Conservation (phyloP, 2,329 filamentous ascomycete genomes). For the Fonsecaea erecta region DNA sequence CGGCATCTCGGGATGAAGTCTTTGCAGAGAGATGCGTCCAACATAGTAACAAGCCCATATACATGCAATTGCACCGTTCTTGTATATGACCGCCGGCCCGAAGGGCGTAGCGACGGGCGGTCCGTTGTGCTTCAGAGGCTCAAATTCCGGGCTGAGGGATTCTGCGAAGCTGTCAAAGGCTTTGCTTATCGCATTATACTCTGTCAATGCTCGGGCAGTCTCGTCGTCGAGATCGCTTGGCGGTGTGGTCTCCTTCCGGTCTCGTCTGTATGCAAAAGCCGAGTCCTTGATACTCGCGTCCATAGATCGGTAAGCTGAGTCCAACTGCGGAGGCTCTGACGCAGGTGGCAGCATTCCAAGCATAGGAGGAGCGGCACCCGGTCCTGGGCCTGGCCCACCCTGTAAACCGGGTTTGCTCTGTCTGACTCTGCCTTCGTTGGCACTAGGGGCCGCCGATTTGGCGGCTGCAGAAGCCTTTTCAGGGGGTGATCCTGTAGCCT, state of each 20-base stretch:
- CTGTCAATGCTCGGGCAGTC: constrained; percentile 70
- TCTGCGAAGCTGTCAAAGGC: constrained; percentile 54
- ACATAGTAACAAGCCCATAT: constrained; percentile 89
- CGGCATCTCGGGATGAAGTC: constrained; percentile 87
- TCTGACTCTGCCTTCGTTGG: constrained; percentile 32
- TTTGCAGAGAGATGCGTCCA: constrained; percentile 78
- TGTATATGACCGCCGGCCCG: constrained; percentile 78
- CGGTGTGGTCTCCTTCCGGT: constrained; percentile 41
- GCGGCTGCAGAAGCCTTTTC: constrained; percentile 24
- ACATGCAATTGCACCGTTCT: constrained; percentile 83
- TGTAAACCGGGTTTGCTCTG: constrained; percentile 27
- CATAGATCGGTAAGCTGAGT: constrained; percentile 59
- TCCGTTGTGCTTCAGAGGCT: constrained; percentile 71
- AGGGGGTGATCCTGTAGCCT: constrained; percentile 8
- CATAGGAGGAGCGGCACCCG: constrained; percentile 47
- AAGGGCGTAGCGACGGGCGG: constrained; percentile 72
- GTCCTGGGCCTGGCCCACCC: constrained; percentile 14
- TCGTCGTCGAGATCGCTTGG: constrained; percentile 62
- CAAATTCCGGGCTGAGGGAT: constrained; percentile 74
- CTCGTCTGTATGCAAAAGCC: constrained; percentile 31
- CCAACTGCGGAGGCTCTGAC: constrained; percentile 49
- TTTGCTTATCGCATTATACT: constrained; percentile 67
- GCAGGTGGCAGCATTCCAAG: constrained; percentile 55
- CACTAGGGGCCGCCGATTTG: constrained; percentile 30
- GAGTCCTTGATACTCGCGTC: constrained; percentile 48